Evolutionary conservation across 2,329 filamentous ascomycete genomes (phyloP).

Genomic region (Cordyceps militaris): DNA sequence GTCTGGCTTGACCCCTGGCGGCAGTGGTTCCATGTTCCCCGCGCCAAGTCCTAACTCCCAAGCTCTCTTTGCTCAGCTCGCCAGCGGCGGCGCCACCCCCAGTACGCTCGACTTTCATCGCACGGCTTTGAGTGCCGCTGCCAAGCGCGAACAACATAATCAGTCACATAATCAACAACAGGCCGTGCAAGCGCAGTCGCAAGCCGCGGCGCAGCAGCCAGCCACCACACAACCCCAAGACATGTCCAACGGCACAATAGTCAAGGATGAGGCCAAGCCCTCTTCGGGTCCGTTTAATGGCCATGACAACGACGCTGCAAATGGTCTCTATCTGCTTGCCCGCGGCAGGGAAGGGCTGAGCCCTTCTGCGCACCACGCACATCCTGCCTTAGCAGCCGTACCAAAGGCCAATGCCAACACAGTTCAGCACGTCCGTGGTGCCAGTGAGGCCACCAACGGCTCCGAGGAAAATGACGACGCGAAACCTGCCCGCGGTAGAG

Average conservation of each 20-base stretch:
- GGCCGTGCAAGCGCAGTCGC: constrained; percentile 16
- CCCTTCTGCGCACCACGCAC: constrained; percentile 41
- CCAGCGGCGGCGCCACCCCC: constrained; percentile 78
- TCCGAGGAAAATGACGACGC: constrained; percentile 67
- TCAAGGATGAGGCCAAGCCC: constrained; percentile 45
- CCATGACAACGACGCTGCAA: constrained; percentile 91
- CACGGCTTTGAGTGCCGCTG: constrained; percentile 75
- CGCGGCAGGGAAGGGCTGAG: constrained; percentile 57
- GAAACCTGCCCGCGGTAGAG: constrained; percentile 61
- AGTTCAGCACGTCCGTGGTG: constrained; percentile 43
- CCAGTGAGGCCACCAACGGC: constrained; percentile 61
- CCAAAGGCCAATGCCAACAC: constrained; percentile 39
- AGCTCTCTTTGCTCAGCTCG: constrained; percentile 70
- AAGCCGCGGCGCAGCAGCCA: constrained; percentile 13
- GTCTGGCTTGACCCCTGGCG: constrained; percentile 87
- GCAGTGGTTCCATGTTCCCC: constrained; percentile 95
- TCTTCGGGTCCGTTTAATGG: constrained; percentile 67
- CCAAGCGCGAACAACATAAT: constrained; percentile 43
- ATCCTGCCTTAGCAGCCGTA: constrained; percentile 33
- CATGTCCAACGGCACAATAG: constrained; percentile 31
- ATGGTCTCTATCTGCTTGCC: constrained; percentile 86
- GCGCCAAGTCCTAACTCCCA: constrained; percentile 82
- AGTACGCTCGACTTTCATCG: constrained; percentile 91
- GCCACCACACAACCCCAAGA: constrained; percentile 51
- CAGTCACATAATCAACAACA: constrained; percentile 28